phyloP scores from a whole-genome alignment of 495 filamentous ascomycete species.

The Penicillium taxi region DNA sequence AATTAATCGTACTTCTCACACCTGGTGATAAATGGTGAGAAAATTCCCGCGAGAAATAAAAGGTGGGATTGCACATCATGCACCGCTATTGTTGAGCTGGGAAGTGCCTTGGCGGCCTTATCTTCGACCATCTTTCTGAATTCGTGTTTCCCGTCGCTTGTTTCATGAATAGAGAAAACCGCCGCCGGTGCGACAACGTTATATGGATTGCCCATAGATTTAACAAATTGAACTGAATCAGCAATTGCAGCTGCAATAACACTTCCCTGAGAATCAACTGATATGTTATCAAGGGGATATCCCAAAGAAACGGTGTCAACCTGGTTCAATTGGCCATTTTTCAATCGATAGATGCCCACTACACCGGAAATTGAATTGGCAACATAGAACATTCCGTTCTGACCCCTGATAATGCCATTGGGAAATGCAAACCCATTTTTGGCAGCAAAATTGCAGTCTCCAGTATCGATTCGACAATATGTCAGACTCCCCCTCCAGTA shows the following conservation, averaged over 20 bases:
- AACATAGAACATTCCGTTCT: constrained; percentile 28
- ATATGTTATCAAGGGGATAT: constrained; percentile 32
- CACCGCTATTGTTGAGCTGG: constrained; percentile 6
- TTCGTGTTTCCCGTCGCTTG: not conserved
- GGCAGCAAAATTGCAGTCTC: constrained; percentile 21
- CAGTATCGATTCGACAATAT: constrained; percentile 14
- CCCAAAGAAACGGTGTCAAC: constrained; percentile 20
- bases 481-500: constrained; percentile 10
- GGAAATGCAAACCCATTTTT: constrained; percentile 14
- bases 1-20: constrained; percentile 1
- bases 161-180: constrained; percentile 3
- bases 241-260: constrained; percentile 27
- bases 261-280: constrained; percentile 29
- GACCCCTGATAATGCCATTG: constrained; percentile 26
- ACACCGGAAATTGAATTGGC: constrained; percentile 14
- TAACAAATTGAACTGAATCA: constrained; percentile 9
- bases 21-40: constrained; percentile 9
- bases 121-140: constrained; percentile 9
- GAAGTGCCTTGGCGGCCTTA: constrained; percentile 3
- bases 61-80: constrained; percentile 2
- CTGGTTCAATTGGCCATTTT: constrained; percentile 11
- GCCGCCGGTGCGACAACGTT: constrained; percentile 8
- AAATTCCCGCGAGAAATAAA: constrained; percentile 6
- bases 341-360: constrained; percentile 20
- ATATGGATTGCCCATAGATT: constrained; percentile 5